Evolutionary conservation across 2,329 filamentous ascomycete genomes (phyloP).

Genomic region (Verticillium longisporum): DNA sequence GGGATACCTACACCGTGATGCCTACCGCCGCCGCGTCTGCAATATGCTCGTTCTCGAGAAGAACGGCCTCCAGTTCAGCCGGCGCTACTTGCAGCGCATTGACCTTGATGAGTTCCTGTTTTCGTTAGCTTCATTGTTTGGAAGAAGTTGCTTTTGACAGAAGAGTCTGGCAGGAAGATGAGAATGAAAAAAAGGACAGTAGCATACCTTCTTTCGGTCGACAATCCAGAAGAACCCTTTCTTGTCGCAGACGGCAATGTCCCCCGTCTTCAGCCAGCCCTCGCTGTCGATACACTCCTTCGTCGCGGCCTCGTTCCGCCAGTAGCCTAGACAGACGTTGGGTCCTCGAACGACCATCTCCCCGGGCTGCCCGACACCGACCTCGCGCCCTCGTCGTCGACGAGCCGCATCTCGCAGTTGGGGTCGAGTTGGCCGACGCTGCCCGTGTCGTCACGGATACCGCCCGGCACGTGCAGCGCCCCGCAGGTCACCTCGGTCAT

Average conservation of each 20-base stretch:
- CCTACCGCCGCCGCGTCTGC: conserved; percentile 50
- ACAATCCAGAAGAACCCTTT: conserved; percentile 38
- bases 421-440: conserved; percentile 46
- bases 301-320: conserved; percentile 49
- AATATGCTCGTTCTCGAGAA: conserved; percentile 43
- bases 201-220: conserved; percentile 38
- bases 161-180: neutral
- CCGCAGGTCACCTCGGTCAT: conserved; percentile 50
- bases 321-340: conserved; percentile 53
- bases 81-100: conserved; percentile 55
- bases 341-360: conserved; percentile 49
- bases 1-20: conserved; percentile 33
- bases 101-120: conserved; percentile 50
- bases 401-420: conserved; percentile 45
- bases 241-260: conserved; percentile 42
- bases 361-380: conserved; percentile 37
- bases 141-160: no score
- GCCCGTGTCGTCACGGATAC: conserved; percentile 30
- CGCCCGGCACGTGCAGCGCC: conserved; percentile 33
- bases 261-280: conserved; percentile 54
- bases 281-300: conserved; percentile 39
- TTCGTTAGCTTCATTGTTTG: neutral
- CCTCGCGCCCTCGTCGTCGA: conserved; percentile 45
- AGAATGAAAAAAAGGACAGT: neutral
- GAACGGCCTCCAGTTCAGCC: conserved; percentile 46